Evolutionary conservation across 1,139 yeast species (phyloP).

Genomic region (Magnusiomyces suaveolens): DNA sequence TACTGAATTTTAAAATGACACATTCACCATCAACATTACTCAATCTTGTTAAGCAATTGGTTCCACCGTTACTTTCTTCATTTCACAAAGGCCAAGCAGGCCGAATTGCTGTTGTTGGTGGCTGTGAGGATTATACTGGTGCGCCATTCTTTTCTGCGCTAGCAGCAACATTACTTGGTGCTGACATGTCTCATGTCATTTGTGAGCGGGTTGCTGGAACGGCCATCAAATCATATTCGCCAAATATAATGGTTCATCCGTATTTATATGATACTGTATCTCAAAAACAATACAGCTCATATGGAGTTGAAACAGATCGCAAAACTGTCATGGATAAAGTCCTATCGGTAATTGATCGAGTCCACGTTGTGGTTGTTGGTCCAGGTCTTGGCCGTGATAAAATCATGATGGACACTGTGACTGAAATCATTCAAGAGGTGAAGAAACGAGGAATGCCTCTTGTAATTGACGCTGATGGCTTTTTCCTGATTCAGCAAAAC

Average conservation of each 20-base stretch:
- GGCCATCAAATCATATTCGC: slow-evolving; percentile 78
- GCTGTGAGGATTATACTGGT: slow-evolving; percentile 91
- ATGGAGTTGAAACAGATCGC: slow-evolving; percentile 20
- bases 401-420: slow-evolving; percentile 53
- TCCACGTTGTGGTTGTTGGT: slow-evolving; percentile 79
- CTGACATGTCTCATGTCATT: slow-evolving; percentile 78
- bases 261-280: slow-evolving; percentile 41
- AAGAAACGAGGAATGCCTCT: slow-evolving; percentile 49
- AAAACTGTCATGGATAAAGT: slow-evolving; percentile 49
- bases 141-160: slow-evolving; percentile 90
- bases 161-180: slow-evolving; percentile 76
- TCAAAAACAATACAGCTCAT: slow-evolving; percentile 2
- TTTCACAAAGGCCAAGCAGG: slow-evolving; percentile 95
- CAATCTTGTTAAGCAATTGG: slow-evolving; percentile 38
- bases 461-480: slow-evolving; percentile 83
- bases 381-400: slow-evolving; percentile 89
- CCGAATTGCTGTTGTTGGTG: slow-evolving; percentile 78
- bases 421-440: slow-evolving; percentile 48
- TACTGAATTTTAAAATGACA: no score
- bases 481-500: slow-evolving; percentile 49
- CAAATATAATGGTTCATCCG: slow-evolving; percentile 95
- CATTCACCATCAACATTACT: slow-evolving; percentile 16
- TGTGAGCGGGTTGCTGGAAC: slow-evolving; percentile 74
- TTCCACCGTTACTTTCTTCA: slow-evolving; percentile 66
- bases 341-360: slow-evolving; percentile 44